Evolutionary conservation across 2,329 filamentous ascomycete species (phyloP).

Genomic region (Penicillium freii): DNA sequence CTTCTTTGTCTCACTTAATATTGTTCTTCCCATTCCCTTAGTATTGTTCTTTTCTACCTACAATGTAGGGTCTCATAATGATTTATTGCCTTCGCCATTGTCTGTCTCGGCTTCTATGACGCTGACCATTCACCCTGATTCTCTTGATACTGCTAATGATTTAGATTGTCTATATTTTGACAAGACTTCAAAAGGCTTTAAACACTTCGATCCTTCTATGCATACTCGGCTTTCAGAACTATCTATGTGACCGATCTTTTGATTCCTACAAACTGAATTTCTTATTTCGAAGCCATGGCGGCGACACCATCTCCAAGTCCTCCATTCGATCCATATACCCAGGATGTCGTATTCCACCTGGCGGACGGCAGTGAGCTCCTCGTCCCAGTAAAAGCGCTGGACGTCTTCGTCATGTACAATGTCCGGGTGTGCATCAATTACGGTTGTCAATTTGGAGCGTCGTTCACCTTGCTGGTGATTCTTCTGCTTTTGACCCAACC

Average conservation of each 20-base stretch:
- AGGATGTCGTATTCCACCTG: conserved; percentile 50
- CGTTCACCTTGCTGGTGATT: conserved; percentile 62
- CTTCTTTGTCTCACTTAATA: conserved; percentile 20
- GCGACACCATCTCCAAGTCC: conserved; percentile 6
- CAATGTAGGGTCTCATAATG: conserved; percentile 1
- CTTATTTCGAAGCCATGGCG: conserved; percentile 6
- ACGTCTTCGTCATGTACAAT: conserved; percentile 49
- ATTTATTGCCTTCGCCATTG: conserved; percentile 21
- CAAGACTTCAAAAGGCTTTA: not conserved
- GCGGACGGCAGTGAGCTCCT: conserved; percentile 46
- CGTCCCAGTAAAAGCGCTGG: conserved; percentile 45
- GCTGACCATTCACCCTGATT: conserved; percentile 10
- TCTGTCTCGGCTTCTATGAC: conserved; percentile 29
- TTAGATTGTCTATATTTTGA: not conserved
- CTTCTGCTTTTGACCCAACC: conserved; percentile 66
- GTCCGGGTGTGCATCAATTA: conserved; percentile 61
- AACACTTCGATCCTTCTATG: conserved; percentile 3
- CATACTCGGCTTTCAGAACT: not conserved
- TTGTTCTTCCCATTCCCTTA: conserved; percentile 24
- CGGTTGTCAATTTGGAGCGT: conserved; percentile 68
- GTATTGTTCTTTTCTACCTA: conserved; percentile 26
- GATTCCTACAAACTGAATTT: conserved; percentile 9
- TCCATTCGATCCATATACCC: conserved; percentile 53
- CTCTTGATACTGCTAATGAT: not conserved
- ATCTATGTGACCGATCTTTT: conserved; percentile 3